phyloP scores from a whole-genome alignment of 495 filamentous ascomycete species.

The Penicillium psychrofluorescens region DNA sequence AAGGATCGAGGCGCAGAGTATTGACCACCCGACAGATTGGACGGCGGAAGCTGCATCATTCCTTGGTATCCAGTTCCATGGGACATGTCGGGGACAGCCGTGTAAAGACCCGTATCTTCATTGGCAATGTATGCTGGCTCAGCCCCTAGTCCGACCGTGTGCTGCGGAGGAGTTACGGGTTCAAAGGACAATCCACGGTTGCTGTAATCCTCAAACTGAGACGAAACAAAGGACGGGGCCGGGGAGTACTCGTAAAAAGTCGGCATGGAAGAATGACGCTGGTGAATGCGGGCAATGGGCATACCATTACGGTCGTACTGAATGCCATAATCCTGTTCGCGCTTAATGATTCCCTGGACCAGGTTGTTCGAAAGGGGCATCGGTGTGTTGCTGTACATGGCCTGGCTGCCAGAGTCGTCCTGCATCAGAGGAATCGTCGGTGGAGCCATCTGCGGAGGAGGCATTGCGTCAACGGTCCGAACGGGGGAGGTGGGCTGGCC shows the following conservation, averaged over 20 bases:
- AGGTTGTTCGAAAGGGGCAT: conserved; percentile 55
- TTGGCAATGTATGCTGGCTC: conserved; percentile 97
- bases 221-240: conserved; percentile 94
- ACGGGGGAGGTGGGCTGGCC: conserved; percentile 78
- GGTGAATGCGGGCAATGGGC: conserved; percentile 70
- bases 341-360: conserved; percentile 67
- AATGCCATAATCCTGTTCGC: conserved; percentile 69
- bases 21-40: conserved; percentile 69
- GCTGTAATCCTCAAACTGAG: conserved; percentile 95
- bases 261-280: conserved; percentile 94
- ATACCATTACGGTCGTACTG: conserved; percentile 92
- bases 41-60: conserved; percentile 86
- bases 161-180: conserved; percentile 91
- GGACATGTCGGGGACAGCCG: conserved; percentile 79
- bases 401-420: conserved; percentile 72
- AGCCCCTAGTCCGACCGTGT: conserved; percentile 63
- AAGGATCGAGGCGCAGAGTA: conserved; percentile 67
- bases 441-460: conserved; percentile 64
- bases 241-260: conserved; percentile 97
- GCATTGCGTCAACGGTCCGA: conserved; percentile 83
- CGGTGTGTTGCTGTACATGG: conserved; percentile 52
- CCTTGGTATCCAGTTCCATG: conserved; percentile 53
- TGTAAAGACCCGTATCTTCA: conserved; percentile 93
- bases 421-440: conserved; percentile 70
- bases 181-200: conserved; percentile 93